Conservation (phyloP, 805 yeast species). For the Candida michaelii region DNA sequence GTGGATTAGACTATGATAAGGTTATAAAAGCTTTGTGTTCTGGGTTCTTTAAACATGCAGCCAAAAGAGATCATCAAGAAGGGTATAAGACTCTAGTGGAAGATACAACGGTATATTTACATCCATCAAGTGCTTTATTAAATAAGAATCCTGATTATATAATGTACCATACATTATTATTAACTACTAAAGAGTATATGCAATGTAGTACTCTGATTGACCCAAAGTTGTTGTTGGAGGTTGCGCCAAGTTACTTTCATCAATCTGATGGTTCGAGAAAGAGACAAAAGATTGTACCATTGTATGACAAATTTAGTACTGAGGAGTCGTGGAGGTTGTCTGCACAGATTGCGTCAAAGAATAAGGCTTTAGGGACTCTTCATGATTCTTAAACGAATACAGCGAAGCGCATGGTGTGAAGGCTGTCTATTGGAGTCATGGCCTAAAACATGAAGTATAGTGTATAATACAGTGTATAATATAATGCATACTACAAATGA, state of each 20-base stretch:
- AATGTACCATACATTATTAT: slow-evolving; percentile 74
- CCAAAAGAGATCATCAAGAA: slow-evolving; percentile 60
- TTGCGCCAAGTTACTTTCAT: slow-evolving; percentile 73
- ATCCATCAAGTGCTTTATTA: slow-evolving; percentile 80
- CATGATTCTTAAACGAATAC: too few species aligned
- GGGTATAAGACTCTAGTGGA: slow-evolving; percentile 60
- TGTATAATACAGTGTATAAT: too few species aligned
- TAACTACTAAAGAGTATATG: slow-evolving; percentile 90
- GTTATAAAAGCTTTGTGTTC: slow-evolving; percentile 64
- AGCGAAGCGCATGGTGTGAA: not conserved
- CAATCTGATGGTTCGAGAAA: slow-evolving; percentile 53
- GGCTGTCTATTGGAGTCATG: not conserved
- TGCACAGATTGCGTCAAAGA: slow-evolving; percentile 28
- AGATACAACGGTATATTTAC: slow-evolving; percentile 72
- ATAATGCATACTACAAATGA: too few species aligned
- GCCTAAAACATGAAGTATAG: too few species aligned
- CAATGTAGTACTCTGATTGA: slow-evolving; percentile 82
- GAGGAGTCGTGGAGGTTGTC: slow-evolving; percentile 80
- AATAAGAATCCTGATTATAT: slow-evolving; percentile 71
- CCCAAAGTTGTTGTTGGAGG: slow-evolving; percentile 72
- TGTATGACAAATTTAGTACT: slow-evolving; percentile 58
- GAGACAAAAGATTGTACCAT: slow-evolving; percentile 69
- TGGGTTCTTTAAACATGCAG: slow-evolving; percentile 67
- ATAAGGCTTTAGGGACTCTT: slow-evolving; percentile 14
- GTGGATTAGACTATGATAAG: slow-evolving; percentile 55